Base-by-base conservation (phyloP, 2,329 filamentous ascomycete species). In the Ceratocystis alfenasii region DNA sequence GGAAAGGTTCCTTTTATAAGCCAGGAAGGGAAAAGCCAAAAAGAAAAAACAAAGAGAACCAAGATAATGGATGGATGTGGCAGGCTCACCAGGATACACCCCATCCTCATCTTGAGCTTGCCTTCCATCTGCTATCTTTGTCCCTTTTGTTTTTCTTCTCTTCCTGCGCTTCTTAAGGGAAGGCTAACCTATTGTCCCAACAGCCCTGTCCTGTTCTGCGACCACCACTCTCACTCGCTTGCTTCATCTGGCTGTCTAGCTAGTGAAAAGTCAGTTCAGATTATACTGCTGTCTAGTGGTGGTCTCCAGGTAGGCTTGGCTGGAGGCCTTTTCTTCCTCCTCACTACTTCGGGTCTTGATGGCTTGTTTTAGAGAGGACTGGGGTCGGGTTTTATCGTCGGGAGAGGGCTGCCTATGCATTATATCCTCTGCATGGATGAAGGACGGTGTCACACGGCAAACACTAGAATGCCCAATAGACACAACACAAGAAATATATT, bases 321-420 rank as follows among this genome's bases (percentile, higher is more conserved):
- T 59, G 55, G 55, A 59, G 55, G 55, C 59, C 61, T 48, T 53
- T 57, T 67, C 61, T 66, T 66, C 66, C 68, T 69, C 66, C 66
- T 69, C 69, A 69, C 65, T 66, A 48, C 17, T 59, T 66, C 63
- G 45, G 50, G 57, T 41, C 69, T 69, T 69, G 55, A 68, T 64
- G 69, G 33, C 44, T 62, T 50, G 65, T 30, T 61, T 63, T 53
- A 64, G 68, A 69, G 69, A 68, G 66, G 67, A 59, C 45, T 5
- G 17, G 22, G 20, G 17, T 63, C 17, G 12, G 12, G 22, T 8
- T 41, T 41, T 41, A 12, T 12, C 36, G 36, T 41, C 10, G 10
- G 2, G 36, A 41, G 3, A 41, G 8, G 48, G 48, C 10, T 53
- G 22, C 22, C 22, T 50, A 50, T 22, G 3, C 15, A 41, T 41